A percentile compares a stretch with the other conserved stretches of the same genome.
These are phyloP conservation scores for Sporothrix inflata DNA, from an alignment of 2,329 filamentous ascomycete species.

Conservation along the genomic window DNA sequence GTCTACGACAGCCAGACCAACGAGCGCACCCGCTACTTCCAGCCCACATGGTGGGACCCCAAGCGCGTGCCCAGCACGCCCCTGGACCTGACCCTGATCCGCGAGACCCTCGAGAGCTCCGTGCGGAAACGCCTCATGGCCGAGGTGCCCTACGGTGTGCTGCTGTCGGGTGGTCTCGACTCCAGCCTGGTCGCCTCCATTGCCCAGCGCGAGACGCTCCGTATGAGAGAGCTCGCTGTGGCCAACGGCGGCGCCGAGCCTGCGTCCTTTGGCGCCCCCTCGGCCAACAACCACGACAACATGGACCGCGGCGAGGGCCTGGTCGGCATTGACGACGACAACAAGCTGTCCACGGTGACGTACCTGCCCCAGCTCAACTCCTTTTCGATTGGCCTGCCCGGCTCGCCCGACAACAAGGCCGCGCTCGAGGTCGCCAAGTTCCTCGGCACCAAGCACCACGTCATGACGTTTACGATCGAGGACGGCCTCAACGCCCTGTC, in stretches of 20 bases:
- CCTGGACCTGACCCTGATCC: constrained; percentile 79
- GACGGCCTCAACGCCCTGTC: constrained; percentile 95
- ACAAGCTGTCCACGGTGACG: constrained; percentile 85
- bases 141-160: constrained; percentile 94
- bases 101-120: constrained; percentile 82
- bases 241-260: constrained; percentile 50
- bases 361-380: constrained; percentile 95
- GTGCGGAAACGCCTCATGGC: constrained; percentile 98
- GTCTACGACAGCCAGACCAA: constrained; percentile 93
- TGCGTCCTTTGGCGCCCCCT: constrained; percentile 48
- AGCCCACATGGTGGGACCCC: constrained; percentile 91
- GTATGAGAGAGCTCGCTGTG: constrained; percentile 69
- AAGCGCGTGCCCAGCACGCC: constrained; percentile 76
- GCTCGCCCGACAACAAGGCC: constrained; percentile 88
- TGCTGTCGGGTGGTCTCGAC: constrained; percentile 93
- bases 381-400: constrained; percentile 95
- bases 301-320: constrained; percentile 69
- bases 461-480: constrained; percentile 97
- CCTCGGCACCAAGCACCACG: constrained; percentile 96
- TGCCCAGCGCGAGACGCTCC: constrained; percentile 86
- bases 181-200: constrained; percentile 95
- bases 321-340: constrained; percentile 91
- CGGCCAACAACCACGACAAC: constrained; percentile 49
- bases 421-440: constrained; percentile 94
- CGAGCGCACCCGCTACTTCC: constrained; percentile 82